Base-by-base conservation (phyloP, 768 basidiomycete genomes). In the Neoboletus brunneissimus region DNA sequence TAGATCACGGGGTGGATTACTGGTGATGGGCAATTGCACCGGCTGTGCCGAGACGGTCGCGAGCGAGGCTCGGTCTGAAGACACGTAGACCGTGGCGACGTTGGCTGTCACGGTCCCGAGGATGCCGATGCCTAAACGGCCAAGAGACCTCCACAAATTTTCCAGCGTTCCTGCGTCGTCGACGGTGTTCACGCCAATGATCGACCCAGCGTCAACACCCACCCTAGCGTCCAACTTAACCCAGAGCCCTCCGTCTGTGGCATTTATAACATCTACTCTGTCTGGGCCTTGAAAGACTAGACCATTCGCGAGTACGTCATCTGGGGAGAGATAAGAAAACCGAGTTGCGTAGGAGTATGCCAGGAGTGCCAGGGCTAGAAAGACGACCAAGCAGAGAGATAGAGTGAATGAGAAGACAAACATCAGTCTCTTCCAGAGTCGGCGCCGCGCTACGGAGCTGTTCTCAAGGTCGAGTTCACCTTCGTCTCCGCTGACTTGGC, bases 341-440 rank as follows among this genome's bases (percentile, higher is more conserved):
- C 76, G 77, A 18, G 85, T 75, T 20, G 84, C 82, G 62, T 89
- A 91, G 4, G 84, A 84, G 75, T 82, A 88, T 6, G 82, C 85
- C 10, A 89, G 72, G 18, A 88, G 62, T 4, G 73, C 77, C 11
- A 84, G 44, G 4, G 78, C 48, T 15, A 79, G 62, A 38, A 83
- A 74, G 4, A 76, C 31, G 20, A 81, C 25, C 41, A 85, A 63
- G 59, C 80, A 83, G 45, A 84, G 34, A 29, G 72, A 73, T 7
- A 89, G 72, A 0, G 87, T 81, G 34, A 73, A 65, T n/a, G 85
- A 64, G 68, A 90, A 90, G 54, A 89, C 79, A 15, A 72, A 62
- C 22, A 70, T 53, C 18, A 80, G 63, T 9, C 60, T 69, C 51
- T 73, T 72, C 62, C 70, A 64, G 27, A 78, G 67, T 9, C 61